phyloP scores from a whole-genome alignment of 257 asterid species.

The Echites panduratus region DNA sequence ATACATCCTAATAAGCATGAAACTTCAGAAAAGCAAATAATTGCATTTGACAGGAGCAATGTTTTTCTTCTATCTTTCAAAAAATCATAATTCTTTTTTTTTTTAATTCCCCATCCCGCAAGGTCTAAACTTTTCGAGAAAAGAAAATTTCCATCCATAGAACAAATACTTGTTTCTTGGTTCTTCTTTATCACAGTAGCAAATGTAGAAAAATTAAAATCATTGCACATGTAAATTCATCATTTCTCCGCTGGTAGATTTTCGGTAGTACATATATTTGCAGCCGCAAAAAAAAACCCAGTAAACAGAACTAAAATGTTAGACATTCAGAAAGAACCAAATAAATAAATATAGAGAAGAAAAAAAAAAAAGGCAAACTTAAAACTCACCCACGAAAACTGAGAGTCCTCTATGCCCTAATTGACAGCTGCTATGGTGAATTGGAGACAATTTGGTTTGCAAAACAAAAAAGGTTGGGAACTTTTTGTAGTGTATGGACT shows the following conservation, averaged over 20 bases:
- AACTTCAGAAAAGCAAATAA: not conserved
- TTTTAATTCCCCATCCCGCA: too few relatives aligned
- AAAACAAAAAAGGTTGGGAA: too few relatives aligned
- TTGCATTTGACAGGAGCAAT: not conserved
- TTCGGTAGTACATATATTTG: not conserved
- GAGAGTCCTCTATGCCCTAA: not conserved
- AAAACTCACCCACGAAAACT: slow-evolving; percentile 1
- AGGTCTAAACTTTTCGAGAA: not conserved
- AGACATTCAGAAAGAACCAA: not conserved
- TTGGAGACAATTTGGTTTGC: too few relatives aligned
- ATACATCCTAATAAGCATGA: not conserved
- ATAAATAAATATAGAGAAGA: not conserved
- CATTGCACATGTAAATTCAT: not conserved
- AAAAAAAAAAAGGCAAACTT: not conserved
- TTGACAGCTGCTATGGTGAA: not conserved
- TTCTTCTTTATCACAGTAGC: not conserved
- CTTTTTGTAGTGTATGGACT: too few relatives aligned
- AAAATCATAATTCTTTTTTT: too few relatives aligned
- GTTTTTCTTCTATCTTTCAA: not conserved
- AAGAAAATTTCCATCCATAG: not conserved
- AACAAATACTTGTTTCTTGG: not conserved
- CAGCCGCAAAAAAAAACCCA: not conserved
- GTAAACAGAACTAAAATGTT: not conserved
- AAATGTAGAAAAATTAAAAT: slow-evolving; percentile 1
- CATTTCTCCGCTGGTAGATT: not conserved